Evolutionary conservation across 805 yeast genomes (phyloP), one percentile per base, ranked within the genome.

Genomic region (Tetrapisispora pingtungensis): DNA sequence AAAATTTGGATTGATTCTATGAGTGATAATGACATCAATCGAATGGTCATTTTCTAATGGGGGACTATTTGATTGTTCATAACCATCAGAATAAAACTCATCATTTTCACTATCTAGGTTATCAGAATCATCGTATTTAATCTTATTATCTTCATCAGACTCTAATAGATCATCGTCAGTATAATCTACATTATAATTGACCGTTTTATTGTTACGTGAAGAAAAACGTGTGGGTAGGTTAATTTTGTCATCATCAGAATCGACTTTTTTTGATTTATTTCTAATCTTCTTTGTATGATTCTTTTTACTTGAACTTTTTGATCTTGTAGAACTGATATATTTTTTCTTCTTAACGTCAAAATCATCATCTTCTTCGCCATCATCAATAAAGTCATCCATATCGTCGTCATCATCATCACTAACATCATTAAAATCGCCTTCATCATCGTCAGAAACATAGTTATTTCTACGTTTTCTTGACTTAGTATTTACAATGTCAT

Each of bases 151-250:
- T 17, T 54, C 53, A 18, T 50, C 66, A 8, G 67, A 62, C 27
- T 56, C 71, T 55, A 71, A 53, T 26, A 70, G 61, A 26, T 37
- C 40, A 46, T 69, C 73, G 40, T 70, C 66, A 7, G 78, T 83
- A 30, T 73, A 73, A 48, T 85, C 95, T 24, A 84, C 77, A 33
- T 75, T 78, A 58, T 89, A 89, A 59, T 86, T 87, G 36, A 89
- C 79, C n/a, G 72, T 69, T 49, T 69, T 77, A 44, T 56, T 62
- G 51, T 71, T 75, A 60, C 97, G 74, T 2, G 89, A 74, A 15
- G 94, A 83, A 53, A 87, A 86, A 47, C 97, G 72, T 14, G 84
- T 67, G 50, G 83, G 88, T 17, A 71, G 58, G 19, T 65, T 61
- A 1, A 50, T 36, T n/a, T 57, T 55, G 1, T 45, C 44, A 4